phyloP scores from a whole-genome alignment of 768 basidiomycete genomes.

The Asterophora parasitica region DNA sequence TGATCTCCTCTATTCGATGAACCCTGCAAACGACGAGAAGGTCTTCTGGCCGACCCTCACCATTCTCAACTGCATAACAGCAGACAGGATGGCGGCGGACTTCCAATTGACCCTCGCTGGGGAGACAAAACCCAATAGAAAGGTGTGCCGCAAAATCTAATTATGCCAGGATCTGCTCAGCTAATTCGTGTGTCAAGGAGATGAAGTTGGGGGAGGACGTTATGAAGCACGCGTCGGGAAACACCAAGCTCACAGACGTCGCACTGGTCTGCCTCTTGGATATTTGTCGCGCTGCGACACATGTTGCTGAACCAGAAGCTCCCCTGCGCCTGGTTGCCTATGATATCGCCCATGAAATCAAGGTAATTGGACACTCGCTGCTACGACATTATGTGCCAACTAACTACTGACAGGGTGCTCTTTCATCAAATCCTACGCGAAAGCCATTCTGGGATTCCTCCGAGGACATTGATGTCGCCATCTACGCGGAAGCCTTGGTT shows the following conservation, averaged over 20 bases:
- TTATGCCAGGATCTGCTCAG: not conserved
- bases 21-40: slow-evolving; percentile 41
- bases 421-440: slow-evolving; percentile 33
- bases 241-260: slow-evolving; percentile 59
- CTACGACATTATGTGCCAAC: not conserved
- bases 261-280: slow-evolving; percentile 73
- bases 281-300: slow-evolving; percentile 67
- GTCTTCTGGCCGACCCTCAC: slow-evolving; percentile 79
- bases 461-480: slow-evolving; percentile 72
- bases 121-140: slow-evolving; percentile 30
- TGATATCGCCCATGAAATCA: slow-evolving; percentile 78
- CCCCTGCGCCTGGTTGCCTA: slow-evolving; percentile 60
- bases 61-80: slow-evolving; percentile 66
- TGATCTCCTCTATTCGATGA: slow-evolving; percentile 62
- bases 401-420: slow-evolving; percentile 19
- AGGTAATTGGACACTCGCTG: slow-evolving; percentile 37
- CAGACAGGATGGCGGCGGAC: slow-evolving; percentile 64
- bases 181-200: slow-evolving; percentile 29
- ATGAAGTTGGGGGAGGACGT: slow-evolving; percentile 60
- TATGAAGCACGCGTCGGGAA: slow-evolving; percentile 49
- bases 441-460: slow-evolving; percentile 68
- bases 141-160: slow-evolving; percentile 23
- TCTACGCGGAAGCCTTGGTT: slow-evolving; percentile 72
- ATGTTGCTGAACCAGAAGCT: slow-evolving; percentile 48
- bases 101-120: slow-evolving; percentile 36